phyloP scores from a whole-genome alignment of 306 rosid species.

The Urtica urens region DNA sequence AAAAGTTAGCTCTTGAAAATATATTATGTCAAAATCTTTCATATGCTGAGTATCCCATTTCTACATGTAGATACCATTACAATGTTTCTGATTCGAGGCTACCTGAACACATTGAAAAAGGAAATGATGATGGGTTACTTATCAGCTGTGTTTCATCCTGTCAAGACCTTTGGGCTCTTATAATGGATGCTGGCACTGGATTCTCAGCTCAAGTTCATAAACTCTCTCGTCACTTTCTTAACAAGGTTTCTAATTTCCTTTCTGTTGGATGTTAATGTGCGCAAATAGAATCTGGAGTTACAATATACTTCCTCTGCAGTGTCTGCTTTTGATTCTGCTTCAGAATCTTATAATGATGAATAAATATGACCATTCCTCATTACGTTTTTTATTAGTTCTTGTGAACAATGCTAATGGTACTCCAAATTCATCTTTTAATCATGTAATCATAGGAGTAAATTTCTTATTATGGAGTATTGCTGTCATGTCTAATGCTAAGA shows the following conservation, averaged over 20 bases:
- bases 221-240: slow-evolving; percentile 62
- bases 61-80: slow-evolving; percentile 65
- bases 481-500: slow-evolving; percentile 6
- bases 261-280: no score
- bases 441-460: no score
- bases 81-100: slow-evolving; percentile 77
- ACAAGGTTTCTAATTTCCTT: slow-evolving; percentile 42
- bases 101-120: slow-evolving; percentile 78
- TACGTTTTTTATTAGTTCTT: no score
- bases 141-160: slow-evolving; percentile 71
- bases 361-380: no score
- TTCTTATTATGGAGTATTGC: background rate
- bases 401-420: no score
- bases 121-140: slow-evolving; percentile 75
- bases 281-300: no score
- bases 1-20: background rate
- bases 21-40: background rate
- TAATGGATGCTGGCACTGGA: slow-evolving; percentile 96
- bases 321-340: no score
- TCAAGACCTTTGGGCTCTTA: slow-evolving; percentile 76
- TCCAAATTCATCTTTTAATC: no score
- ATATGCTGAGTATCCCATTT: slow-evolving; percentile 6
- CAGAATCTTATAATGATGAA: no score
- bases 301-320: no score
- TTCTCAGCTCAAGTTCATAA: slow-evolving; percentile 70